Base-by-base conservation (phyloP, 2,329 filamentous ascomycete species). In the Neopestalotiopsis sp. region DNA sequence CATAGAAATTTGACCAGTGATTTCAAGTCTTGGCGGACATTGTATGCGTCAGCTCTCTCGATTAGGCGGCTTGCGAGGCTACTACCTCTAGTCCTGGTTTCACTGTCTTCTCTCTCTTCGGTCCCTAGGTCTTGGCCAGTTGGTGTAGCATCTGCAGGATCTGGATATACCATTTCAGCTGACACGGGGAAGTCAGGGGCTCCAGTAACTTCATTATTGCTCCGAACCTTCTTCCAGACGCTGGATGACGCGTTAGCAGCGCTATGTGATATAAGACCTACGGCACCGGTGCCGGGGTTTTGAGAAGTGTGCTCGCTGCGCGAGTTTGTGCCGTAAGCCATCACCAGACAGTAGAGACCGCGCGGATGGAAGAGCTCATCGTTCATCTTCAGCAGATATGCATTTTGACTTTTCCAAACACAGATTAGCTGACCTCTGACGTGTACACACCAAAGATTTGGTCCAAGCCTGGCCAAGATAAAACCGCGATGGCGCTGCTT, bases 341-440 rank as follows among this genome's bases (percentile, higher is more conserved):
- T 70, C 17, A 76, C 68, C 5, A 75, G 66, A 56, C 71, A 73
- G 65, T 73, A 76, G 13, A 76, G 56, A 4, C 74, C 74, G 1
- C 71, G 74, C 2, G 74, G 74, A 10, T 65, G 69, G 68, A 76
- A 76, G n/a, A 75, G 64, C 30, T 73, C 73, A 2, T 70, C 68
- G 49, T 76, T 75, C 72, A 75, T 72, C 69, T 71, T 74, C 2
- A 59, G 14, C 10, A 76, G 68, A 67, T 70, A 74, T 10, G 61
- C 67, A 28, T 76, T 76, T 45, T 70, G 70, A 4, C 71, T 71
- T 52, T n/a, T 4, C 12, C 24, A 42, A 5, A 13, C 20, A 12
- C 20, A 14, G 20, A 40, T 20, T 1, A 65, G 13, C 28, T 4
- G 9, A 4, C 24, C 24, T 24, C 24, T 24, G 2, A 24, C 24